These are phyloP conservation scores for Pseudocercospora eumusae DNA, from an alignment of 2,329 filamentous ascomycete species.

Conservation along the genomic window DNA sequence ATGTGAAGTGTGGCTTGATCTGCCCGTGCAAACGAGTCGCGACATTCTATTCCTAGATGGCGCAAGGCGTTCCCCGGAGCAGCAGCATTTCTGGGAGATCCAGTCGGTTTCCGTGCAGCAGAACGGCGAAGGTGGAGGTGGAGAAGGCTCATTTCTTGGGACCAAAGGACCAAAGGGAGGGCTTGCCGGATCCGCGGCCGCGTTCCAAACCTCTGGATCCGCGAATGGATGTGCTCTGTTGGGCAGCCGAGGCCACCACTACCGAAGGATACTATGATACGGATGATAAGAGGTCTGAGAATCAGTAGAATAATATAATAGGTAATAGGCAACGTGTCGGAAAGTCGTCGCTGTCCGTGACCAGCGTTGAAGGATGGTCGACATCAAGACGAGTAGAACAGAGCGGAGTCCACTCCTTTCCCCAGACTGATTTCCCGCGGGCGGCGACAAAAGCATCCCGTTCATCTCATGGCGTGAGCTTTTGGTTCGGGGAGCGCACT, in stretches of 20 bases:
- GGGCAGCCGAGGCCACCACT: too few relatives aligned
- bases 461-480: neutral
- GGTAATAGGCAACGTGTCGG: too few relatives aligned
- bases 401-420: neutral
- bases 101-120: neutral
- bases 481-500: neutral
- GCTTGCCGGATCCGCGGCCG: constrained; percentile 6
- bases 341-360: too few relatives aligned
- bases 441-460: neutral
- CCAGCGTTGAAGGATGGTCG: too few relatives aligned
- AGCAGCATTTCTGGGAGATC: neutral
- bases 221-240: neutral
- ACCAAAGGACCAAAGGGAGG: constrained; percentile 3
- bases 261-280: neutral
- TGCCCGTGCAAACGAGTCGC: neutral
- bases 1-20: constrained; percentile 9
- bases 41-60: neutral
- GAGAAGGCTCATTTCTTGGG: constrained; percentile 5
- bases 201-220: neutral
- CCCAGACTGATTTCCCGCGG: neutral
- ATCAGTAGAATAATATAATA: too few relatives aligned
- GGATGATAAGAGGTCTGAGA: neutral
- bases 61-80: neutral
- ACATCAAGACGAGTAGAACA: neutral
- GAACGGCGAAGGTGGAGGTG: neutral